Evolutionary conservation across 2,329 filamentous ascomycete species (phyloP).

Genomic region (Sporothrix sp.): DNA sequence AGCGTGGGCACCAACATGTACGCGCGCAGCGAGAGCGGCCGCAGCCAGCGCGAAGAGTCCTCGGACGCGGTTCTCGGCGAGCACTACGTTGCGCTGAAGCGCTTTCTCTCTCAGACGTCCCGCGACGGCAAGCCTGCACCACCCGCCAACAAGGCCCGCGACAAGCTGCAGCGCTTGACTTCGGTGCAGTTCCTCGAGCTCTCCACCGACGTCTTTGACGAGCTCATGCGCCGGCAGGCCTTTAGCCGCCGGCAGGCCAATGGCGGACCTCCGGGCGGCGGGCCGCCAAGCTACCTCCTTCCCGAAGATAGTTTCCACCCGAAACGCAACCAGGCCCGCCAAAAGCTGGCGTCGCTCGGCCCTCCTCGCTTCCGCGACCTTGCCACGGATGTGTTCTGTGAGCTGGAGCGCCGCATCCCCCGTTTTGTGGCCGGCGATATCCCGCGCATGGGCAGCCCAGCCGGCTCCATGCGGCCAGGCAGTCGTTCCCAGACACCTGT

Average conservation of each 20-base stretch:
- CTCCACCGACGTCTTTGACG: slow-evolving; percentile 95
- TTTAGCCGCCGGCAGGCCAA: slow-evolving; percentile 45
- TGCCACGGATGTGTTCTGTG: slow-evolving; percentile 91
- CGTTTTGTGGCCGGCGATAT: slow-evolving; percentile 63
- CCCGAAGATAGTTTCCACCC: slow-evolving; percentile 90
- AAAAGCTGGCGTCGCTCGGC: slow-evolving; percentile 84
- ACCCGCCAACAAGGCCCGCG: slow-evolving; percentile 78
- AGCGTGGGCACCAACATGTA: slow-evolving; percentile 69
- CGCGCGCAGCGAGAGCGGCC: slow-evolving; percentile 55
- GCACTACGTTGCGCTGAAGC: slow-evolving; percentile 72
- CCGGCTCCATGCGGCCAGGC: slow-evolving; percentile 46
- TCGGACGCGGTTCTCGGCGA: slow-evolving; percentile 57
- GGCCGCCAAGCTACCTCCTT: slow-evolving; percentile 62
- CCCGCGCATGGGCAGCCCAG: slow-evolving; percentile 58
- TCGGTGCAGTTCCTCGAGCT: slow-evolving; percentile 93
- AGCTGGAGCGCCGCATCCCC: slow-evolving; percentile 83
- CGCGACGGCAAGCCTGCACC: slow-evolving; percentile 66
- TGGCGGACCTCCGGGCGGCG: slow-evolving; percentile 36
- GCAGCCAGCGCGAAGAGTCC: slow-evolving; percentile 50
- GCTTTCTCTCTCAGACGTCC: slow-evolving; percentile 59
- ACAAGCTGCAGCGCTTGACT: slow-evolving; percentile 85
- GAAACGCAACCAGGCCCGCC: slow-evolving; percentile 94
- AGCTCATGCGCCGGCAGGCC: slow-evolving; percentile 77
- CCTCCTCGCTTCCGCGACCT: slow-evolving; percentile 81
- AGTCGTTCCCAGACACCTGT: slow-evolving; percentile 54